phyloP scores from a whole-genome alignment of 2,329 filamentous ascomycete genomes.

The Pseudogymnoascus sp. region DNA sequence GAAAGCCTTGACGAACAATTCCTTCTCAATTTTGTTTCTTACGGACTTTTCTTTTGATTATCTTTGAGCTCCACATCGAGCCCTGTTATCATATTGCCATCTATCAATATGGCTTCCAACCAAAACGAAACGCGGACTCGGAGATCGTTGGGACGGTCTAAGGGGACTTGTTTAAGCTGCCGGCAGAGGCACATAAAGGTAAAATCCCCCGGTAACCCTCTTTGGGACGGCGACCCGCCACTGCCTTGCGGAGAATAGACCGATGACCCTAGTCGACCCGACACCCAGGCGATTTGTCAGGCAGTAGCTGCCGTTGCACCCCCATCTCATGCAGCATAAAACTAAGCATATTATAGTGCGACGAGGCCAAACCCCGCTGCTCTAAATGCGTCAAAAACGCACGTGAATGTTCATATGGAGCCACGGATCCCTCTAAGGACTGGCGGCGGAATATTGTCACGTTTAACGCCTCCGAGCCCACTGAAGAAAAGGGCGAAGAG shows the following conservation, averaged over 20 bases:
- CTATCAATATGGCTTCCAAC: not conserved
- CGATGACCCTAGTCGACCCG: not conserved
- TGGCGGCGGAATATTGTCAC: slow-evolving; percentile 1
- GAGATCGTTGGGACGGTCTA: not conserved
- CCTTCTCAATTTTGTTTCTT: not conserved
- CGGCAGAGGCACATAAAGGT: slow-evolving; percentile 3
- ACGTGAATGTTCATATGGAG: not conserved
- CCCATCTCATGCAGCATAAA: not conserved
- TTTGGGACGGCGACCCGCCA: not conserved
- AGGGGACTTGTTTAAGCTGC: not conserved
- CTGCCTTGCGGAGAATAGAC: not conserved
- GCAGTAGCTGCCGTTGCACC: not conserved
- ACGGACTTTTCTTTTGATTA: not conserved
- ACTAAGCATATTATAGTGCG: slow-evolving; percentile 4
- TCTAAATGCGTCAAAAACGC: not conserved
- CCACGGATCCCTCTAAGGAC: not conserved
- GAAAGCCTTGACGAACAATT: not conserved
- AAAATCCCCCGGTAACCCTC: not conserved
- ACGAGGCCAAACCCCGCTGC: not conserved
- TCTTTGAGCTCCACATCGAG: not conserved
- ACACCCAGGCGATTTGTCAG: not conserved
- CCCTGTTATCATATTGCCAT: not conserved
- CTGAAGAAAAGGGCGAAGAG: not conserved
- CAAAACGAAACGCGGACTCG: not conserved
- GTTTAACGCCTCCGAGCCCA: not conserved